Evolutionary conservation across 495 filamentous ascomycete genomes (phyloP).

Genomic region (Penicillium crystallinum): DNA sequence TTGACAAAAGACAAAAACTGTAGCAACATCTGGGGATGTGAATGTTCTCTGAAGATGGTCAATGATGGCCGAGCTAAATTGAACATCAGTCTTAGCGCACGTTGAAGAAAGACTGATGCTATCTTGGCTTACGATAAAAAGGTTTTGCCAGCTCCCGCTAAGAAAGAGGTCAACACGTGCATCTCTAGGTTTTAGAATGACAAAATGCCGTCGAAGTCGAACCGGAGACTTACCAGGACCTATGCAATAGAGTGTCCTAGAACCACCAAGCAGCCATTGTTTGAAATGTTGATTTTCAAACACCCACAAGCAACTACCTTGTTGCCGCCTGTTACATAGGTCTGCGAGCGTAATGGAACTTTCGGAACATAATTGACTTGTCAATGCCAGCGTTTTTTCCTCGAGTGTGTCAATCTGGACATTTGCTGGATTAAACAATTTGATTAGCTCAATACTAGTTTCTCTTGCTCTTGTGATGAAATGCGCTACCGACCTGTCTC

Average conservation of each 20-base stretch:
- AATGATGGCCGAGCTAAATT: conserved; percentile 22
- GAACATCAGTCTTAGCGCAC: neutral
- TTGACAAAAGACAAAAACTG: conserved; percentile 30
- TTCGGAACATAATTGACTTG: conserved; percentile 16
- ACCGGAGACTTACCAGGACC: too few species aligned
- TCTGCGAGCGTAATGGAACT: conserved; percentile 26
- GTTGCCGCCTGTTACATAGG: conserved; percentile 26
- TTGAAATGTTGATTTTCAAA: conserved; percentile 22
- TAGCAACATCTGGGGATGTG: conserved; percentile 30
- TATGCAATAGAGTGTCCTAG: conserved; percentile 27
- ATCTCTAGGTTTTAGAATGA: too few species aligned
- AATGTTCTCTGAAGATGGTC: conserved; percentile 28
- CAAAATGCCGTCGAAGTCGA: too few species aligned
- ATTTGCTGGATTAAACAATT: too few species aligned
- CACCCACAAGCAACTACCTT: conserved; percentile 29
- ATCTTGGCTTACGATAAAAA: conserved; percentile 34
- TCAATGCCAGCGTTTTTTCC: too few species aligned
- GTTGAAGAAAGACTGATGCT: too few species aligned
- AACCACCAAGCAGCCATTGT: conserved; percentile 24
- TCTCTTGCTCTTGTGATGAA: too few species aligned
- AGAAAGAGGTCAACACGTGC: too few species aligned
- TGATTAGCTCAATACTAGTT: too few species aligned
- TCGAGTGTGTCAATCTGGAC: too few species aligned
- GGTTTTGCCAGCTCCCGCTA: conserved; percentile 36
- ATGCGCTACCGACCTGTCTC: too few species aligned